These are phyloP conservation scores for Nakazawaea ishiwadae DNA, from an alignment of 805 yeast species.

Conservation along the genomic window DNA sequence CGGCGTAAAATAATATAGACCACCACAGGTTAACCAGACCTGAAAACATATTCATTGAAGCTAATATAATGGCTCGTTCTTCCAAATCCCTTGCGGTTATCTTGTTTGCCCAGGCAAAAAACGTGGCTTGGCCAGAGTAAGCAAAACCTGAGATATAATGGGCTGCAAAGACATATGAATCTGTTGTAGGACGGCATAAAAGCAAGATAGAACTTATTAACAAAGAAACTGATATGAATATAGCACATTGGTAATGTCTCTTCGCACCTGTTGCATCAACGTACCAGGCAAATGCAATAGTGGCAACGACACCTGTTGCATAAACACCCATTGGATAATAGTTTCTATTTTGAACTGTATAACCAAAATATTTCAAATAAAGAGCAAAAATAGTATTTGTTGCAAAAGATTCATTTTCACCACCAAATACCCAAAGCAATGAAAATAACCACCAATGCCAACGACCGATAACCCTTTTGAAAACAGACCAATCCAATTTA, in stretches of 20 bases:
- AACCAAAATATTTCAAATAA: conserved; percentile 37
- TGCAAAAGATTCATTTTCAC: conserved; percentile 42
- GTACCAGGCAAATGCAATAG: conserved; percentile 37
- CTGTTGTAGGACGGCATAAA: conserved; percentile 33
- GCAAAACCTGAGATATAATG: conserved; percentile 52
- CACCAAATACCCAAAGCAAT: conserved; percentile 46
- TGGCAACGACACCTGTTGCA: conserved; percentile 45
- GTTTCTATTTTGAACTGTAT: conserved; percentile 40
- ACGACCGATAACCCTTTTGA: conserved; percentile 40
- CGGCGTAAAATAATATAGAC: conserved; percentile 49
- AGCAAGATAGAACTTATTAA: conserved; percentile 44
- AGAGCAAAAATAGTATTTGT: conserved; percentile 43
- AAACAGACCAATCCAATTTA: conserved; percentile 24
- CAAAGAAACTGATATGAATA: conserved; percentile 37
- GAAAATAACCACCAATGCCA: conserved; percentile 59
- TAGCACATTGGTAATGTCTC: conserved; percentile 49
- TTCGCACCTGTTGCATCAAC: conserved; percentile 36
- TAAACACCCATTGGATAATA: conserved; percentile 52
- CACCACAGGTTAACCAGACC: conserved; percentile 65
- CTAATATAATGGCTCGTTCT: conserved; percentile 60
- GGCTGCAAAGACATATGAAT: conserved; percentile 41
- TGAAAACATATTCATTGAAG: conserved; percentile 62
- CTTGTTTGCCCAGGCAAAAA: conserved; percentile 38
- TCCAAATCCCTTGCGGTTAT: conserved; percentile 47
- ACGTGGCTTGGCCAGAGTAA: conserved; percentile 35